Base-by-base conservation (phyloP, 202 grass and related monocot species). In the Panicum hallii region DNA sequence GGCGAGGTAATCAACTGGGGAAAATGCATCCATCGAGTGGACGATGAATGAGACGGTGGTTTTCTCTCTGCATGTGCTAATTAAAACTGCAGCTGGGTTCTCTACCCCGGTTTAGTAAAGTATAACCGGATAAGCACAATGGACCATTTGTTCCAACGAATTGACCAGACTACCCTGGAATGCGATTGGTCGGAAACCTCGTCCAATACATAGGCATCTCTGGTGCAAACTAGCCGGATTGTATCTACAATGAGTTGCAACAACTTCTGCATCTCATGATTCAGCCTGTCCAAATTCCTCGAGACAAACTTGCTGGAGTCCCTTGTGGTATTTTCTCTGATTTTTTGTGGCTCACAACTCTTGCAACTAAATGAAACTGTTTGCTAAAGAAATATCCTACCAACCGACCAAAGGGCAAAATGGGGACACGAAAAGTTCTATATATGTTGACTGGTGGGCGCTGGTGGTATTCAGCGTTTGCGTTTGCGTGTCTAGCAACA, bases 351-450 rank as follows among this genome's bases (percentile, higher is more conserved):
- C 63, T n/a, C 43, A 63, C 0, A n/a, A 13, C 1, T 6, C 10
- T 34, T 32, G n/a, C 1, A 49, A 32, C 2, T 30, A 10, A 42
- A 11, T 10, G 17, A 16, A 72, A 63, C 8, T 56, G 23, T 10
- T 19, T 15, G 22, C 34, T 28, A 16, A 38, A 38, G 36, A 38
- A 54, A 16, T 1, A 44, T 14, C 19, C 11, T 3, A 64, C 84
- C 55, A 50, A 87, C 89, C 85, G 77, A 87, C 81, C 76, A 88
- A 46, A 43, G 89, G 89, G 89, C 42, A 85, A 61, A 87, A 91
- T 32, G 70, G 89, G 67, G 34, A 85, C 76, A 1, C 83, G 4
- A 14, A 71, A 87, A 77, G 15, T 6, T 34, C 66, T 58, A 62
- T 62, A 80, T 87, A 46, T 42, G 89, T 84, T 90, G 84, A 84